Evolutionary conservation across 768 basidiomycete genomes (phyloP).

Genomic region (Clavulina sp.): DNA sequence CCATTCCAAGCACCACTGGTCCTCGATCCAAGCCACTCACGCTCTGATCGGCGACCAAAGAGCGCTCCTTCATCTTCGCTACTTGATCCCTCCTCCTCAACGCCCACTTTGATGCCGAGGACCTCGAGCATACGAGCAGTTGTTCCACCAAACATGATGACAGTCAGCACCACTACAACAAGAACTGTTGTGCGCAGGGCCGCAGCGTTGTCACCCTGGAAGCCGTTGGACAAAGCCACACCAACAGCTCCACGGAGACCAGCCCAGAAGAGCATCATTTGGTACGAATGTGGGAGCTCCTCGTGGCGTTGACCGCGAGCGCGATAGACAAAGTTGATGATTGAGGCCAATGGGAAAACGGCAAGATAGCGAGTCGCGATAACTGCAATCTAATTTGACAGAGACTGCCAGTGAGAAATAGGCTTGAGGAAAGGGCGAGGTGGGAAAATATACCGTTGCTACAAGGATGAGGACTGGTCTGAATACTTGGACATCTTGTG

Average conservation of each 20-base stretch:
- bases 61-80: conserved; percentile 22
- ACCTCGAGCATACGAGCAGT: conserved; percentile 93
- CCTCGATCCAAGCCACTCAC: conserved; percentile 10
- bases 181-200: conserved; percentile 86
- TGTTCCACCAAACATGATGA: conserved; percentile 92
- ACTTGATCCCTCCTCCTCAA: conserved; percentile 57
- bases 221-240: conserved; percentile 90
- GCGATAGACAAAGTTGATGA: conserved; percentile 81
- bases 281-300: conserved; percentile 92
- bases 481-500: conserved; percentile 63
- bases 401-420: background rate
- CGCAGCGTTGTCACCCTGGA: conserved; percentile 84
- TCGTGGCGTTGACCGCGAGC: conserved; percentile 73
- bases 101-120: conserved; percentile 86
- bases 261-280: conserved; percentile 99
- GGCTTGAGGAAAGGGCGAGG: background rate
- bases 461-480: conserved; percentile 92
- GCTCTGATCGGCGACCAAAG: background rate
- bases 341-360: conserved; percentile 87
- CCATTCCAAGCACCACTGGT: background rate
- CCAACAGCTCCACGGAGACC: conserved; percentile 93
- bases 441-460: conserved; percentile 36
- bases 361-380: conserved; percentile 90
- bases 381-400: conserved; percentile 42
- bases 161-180: conserved; percentile 87